phyloP scores from a whole-genome alignment of 257 asterid species.

The Ehretia macrophylla region DNA sequence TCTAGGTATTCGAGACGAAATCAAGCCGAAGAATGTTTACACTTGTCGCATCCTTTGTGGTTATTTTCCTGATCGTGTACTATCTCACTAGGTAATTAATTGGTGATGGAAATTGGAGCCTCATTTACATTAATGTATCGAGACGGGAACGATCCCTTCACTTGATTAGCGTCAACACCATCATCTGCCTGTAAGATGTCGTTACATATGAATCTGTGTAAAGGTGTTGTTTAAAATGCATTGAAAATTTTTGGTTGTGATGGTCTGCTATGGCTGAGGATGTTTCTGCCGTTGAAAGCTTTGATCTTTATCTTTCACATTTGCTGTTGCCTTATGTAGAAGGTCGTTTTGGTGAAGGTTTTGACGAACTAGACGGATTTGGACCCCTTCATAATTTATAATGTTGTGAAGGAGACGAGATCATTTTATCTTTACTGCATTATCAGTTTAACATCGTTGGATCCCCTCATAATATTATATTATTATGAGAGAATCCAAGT shows the following conservation, averaged over 20 bases:
- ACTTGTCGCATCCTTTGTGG: slow-evolving; percentile 85
- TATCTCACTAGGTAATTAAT: slow-evolving; percentile 75
- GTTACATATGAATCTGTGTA: not conserved
- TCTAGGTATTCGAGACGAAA: slow-evolving; percentile 89
- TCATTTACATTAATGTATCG: not conserved
- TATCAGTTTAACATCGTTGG: too few relatives aligned
- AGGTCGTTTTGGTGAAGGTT: not conserved
- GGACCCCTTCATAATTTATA: too few relatives aligned
- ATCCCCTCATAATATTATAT: too few relatives aligned
- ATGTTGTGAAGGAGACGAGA: too few relatives aligned
- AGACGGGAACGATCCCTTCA: not conserved
- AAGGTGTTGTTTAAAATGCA: not conserved
- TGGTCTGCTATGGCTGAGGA: not conserved
- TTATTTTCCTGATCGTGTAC: slow-evolving; percentile 69
- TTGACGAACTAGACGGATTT: too few relatives aligned
- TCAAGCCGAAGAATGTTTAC: slow-evolving; percentile 80
- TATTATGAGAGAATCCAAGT: too few relatives aligned
- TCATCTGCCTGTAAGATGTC: not conserved
- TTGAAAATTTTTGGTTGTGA: not conserved
- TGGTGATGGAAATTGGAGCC: not conserved
- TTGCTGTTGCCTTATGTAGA: not conserved
- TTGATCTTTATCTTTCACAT: not conserved
- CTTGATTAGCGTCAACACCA: not conserved
- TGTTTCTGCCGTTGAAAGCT: not conserved
- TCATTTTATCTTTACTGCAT: too few relatives aligned